phyloP scores from a whole-genome alignment of 805 yeast genomes.

The Debaryomyces tyrocola region DNA sequence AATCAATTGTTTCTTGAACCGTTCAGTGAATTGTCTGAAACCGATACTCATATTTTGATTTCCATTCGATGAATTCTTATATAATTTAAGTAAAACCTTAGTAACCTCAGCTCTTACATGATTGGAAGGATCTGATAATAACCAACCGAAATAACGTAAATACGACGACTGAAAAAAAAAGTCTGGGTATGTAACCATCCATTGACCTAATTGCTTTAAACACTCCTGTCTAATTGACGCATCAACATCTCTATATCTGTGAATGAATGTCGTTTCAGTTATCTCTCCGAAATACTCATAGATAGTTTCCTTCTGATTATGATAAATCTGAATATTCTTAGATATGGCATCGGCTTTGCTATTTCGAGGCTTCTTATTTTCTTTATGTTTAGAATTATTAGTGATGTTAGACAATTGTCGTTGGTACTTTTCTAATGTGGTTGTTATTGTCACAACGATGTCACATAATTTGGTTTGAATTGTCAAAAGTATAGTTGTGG shows the following conservation, averaged over 20 bases:
- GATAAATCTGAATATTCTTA: conserved; percentile 32
- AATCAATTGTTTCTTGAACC: conserved; percentile 64
- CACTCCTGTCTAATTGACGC: conserved; percentile 71
- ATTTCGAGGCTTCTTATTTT: conserved; percentile 23
- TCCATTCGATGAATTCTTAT: conserved; percentile 25
- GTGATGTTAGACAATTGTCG: conserved; percentile 38
- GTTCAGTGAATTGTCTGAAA: conserved; percentile 73
- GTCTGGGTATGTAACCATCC: conserved; percentile 75
- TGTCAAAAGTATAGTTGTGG: conserved; percentile 59
- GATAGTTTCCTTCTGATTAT: conserved; percentile 50
- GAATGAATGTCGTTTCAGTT: conserved; percentile 64
- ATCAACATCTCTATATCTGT: conserved; percentile 80
- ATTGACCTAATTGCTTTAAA: conserved; percentile 56
- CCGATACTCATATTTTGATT: conserved; percentile 49
- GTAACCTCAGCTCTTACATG: conserved; percentile 66
- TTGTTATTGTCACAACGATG: conserved; percentile 37
- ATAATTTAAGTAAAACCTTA: conserved; percentile 51
- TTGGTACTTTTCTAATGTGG: conserved; percentile 43
- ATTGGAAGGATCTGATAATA: conserved; percentile 67
- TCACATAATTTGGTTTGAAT: conserved; percentile 64
- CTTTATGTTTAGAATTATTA: conserved; percentile 15
- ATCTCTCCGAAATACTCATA: conserved; percentile 64
- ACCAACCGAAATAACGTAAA: conserved; percentile 80
- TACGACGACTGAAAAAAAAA: conserved; percentile 67
- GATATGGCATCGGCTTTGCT: conserved; percentile 49